Base-by-base conservation (phyloP, 805 yeast species). In the Wickerhamiella siamensis region DNA sequence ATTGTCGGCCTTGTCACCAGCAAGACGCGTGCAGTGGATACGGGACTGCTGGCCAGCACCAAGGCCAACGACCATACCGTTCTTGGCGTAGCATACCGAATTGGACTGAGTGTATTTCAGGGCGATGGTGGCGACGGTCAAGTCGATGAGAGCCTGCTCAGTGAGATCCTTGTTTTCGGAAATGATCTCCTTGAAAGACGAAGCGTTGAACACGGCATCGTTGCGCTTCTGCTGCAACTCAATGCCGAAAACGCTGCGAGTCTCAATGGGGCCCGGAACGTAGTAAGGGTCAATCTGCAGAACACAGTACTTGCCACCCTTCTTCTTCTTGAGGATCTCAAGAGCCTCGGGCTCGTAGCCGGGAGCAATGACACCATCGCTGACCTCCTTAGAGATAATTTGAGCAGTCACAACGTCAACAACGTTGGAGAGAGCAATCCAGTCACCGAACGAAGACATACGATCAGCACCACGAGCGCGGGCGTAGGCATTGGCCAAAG, bases 41-140 rank as follows among this genome's bases (percentile, higher is more conserved):
- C 99, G 79, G 43, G 96, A 86, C 70, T 91, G 99, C 72, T 91
- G 99, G 52, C 99, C 99, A 46, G 99, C 99, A 59, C 99, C 99
- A 55, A 91, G 74, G 51, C 99, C 99, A 57, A 91, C 77, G 47
- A 91, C 94, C 99, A 91, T 91, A 71, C 99, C 99, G 63, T 87
- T 83, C 69, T 87, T 91, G 55, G 96, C 95, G 65, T 87, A 91
- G 67, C 95, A 86, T 41, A 91, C 98, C 35, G 97, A 88, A 75
- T 91, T 91, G 43, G 95, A 84, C 69, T 91, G 99, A 15, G 99
- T 91, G 73, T 86, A 91, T 66, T 91, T 91, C 63, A 91, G 73
- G 37, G 95, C 94, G 61, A 91, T 83, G 39, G 98, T 91, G 45
- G 99, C 98, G 47, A 91, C 96, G 32, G 94, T 83, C 60, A 91